phyloP scores from a whole-genome alignment of 805 yeast species.

The Yarrowia bubula region DNA sequence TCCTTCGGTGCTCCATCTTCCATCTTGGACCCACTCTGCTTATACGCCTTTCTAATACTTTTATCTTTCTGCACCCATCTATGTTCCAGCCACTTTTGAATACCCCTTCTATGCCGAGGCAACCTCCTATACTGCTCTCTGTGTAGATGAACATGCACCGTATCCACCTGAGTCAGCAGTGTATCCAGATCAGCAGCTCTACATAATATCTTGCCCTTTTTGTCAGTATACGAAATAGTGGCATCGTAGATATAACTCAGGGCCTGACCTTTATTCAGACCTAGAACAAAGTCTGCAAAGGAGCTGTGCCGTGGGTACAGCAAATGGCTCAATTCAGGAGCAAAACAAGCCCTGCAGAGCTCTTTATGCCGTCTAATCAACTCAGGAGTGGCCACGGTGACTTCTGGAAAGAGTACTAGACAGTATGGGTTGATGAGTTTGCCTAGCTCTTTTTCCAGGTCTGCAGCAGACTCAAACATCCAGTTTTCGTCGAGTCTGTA shows the following conservation, averaged over 20 bases:
- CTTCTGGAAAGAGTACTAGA: constrained; percentile 83
- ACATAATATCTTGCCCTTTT: constrained; percentile 29
- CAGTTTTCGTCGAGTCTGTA: constrained; percentile 37
- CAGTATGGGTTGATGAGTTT: constrained; percentile 42
- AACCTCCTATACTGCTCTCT: constrained; percentile 28
- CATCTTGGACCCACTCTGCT: constrained; percentile 41
- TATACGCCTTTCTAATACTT: constrained; percentile 1
- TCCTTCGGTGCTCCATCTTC: background rate
- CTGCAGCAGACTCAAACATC: constrained; percentile 31
- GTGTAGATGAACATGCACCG: constrained; percentile 30
- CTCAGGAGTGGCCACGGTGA: constrained; percentile 49
- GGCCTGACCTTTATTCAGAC: constrained; percentile 34
- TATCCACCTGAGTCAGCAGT: constrained; percentile 29
- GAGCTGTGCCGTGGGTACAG: constrained; percentile 70
- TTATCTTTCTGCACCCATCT: constrained; percentile 70
- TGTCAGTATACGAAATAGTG: constrained; percentile 47
- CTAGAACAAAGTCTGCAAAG: constrained; percentile 34
- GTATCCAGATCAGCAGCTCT: constrained; percentile 25
- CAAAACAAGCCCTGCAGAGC: constrained; percentile 54
- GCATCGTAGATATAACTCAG: constrained; percentile 50
- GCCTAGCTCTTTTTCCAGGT: constrained; percentile 26
- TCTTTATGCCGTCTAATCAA: constrained; percentile 49
- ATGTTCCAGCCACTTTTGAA: constrained; percentile 68
- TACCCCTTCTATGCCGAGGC: constrained; percentile 31
- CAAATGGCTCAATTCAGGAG: constrained; percentile 59